Percentiles rank a stretch among this genome's conserved stretches.
Evolutionary conservation across 129 eudicot species (phyloP).

Genomic region (Heracleum sosnowskyi): DNA sequence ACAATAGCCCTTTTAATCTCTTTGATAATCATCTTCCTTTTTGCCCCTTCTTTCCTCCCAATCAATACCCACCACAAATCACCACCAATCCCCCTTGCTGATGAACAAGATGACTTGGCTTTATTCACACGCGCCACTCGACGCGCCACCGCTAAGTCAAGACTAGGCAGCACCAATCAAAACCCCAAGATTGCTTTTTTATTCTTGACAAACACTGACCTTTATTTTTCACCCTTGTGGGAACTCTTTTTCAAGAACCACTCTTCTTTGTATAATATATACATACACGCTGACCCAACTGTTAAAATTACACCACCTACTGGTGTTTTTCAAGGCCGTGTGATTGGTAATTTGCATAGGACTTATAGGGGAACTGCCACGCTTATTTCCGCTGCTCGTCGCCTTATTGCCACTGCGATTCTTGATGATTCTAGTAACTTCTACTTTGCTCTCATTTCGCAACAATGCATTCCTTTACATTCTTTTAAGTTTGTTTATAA

Average conservation of each 20-base stretch:
- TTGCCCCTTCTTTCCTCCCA: slow-evolving; percentile 42
- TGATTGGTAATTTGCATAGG: slow-evolving; percentile 33
- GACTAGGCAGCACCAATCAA: slow-evolving; percentile 33
- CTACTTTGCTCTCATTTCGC: slow-evolving; percentile 66
- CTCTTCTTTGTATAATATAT: slow-evolving; percentile 37
- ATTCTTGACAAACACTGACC: slow-evolving; percentile 54
- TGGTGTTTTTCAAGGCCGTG: slow-evolving; percentile 50
- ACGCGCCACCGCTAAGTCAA: slow-evolving; percentile 32
- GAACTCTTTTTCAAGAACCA: slow-evolving; percentile 35
- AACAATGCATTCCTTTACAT: slow-evolving; percentile 57
- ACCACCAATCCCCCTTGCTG: slow-evolving; percentile 46
- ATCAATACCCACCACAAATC: slow-evolving; percentile 29
- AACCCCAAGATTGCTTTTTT: slow-evolving; percentile 71
- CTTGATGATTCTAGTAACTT: slow-evolving; percentile 49
- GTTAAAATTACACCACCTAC: slow-evolving; percentile 32
- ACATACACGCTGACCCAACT: slow-evolving; percentile 66
- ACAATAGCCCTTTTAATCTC: slow-evolving; percentile 38
- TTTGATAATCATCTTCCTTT: slow-evolving; percentile 46
- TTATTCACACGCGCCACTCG: slow-evolving; percentile 64
- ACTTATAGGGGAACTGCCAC: slow-evolving; percentile 63
- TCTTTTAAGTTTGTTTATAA: slow-evolving; percentile 44
- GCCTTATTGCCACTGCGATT: slow-evolving; percentile 61
- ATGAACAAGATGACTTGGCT: slow-evolving; percentile 61
- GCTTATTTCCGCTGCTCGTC: slow-evolving; percentile 70
- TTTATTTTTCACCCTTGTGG: slow-evolving; percentile 69